Evolutionary conservation across 805 yeast genomes (phyloP).

Genomic region (Jamesozyma spencerorum): DNA sequence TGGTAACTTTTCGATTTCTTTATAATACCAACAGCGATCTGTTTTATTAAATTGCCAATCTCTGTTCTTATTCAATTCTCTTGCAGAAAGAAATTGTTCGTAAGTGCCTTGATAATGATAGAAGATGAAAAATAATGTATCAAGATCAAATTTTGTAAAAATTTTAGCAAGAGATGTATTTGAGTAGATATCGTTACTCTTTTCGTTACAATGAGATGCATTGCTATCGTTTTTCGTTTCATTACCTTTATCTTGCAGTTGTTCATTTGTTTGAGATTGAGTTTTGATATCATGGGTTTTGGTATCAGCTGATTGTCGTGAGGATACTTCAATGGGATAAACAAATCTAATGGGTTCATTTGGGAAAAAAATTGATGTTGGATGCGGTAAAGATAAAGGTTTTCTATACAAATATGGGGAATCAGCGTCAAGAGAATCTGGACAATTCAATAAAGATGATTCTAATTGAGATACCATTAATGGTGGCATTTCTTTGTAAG

Average conservation of each 20-base stretch:
- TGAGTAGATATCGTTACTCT: constrained; percentile 25
- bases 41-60: constrained; percentile 62
- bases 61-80: constrained; percentile 59
- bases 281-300: background rate
- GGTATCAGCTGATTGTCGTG: background rate
- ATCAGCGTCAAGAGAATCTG: constrained; percentile 88
- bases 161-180: constrained; percentile 43
- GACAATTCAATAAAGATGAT: constrained; percentile 76
- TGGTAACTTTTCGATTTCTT: constrained; percentile 71
- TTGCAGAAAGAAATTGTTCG: constrained; percentile 68
- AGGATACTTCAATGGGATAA: constrained; percentile 14
- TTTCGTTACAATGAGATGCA: constrained; percentile 1
- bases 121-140: constrained; percentile 85
- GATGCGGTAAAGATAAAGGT: constrained; percentile 73
- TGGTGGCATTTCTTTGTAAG: constrained; percentile 24
- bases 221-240: constrained; percentile 4
- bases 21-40: constrained; percentile 41
- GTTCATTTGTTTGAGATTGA: background rate
- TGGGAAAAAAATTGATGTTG: constrained; percentile 88
- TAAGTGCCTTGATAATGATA: constrained; percentile 70
- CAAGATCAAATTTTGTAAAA: constrained; percentile 69
- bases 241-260: background rate
- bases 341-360: constrained; percentile 29
- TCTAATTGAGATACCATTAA: constrained; percentile 40
- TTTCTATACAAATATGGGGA: constrained; percentile 53